Conservation (phyloP, 2,329 filamentous ascomycete genomes). For the Hyphodiscus sp. region DNA sequence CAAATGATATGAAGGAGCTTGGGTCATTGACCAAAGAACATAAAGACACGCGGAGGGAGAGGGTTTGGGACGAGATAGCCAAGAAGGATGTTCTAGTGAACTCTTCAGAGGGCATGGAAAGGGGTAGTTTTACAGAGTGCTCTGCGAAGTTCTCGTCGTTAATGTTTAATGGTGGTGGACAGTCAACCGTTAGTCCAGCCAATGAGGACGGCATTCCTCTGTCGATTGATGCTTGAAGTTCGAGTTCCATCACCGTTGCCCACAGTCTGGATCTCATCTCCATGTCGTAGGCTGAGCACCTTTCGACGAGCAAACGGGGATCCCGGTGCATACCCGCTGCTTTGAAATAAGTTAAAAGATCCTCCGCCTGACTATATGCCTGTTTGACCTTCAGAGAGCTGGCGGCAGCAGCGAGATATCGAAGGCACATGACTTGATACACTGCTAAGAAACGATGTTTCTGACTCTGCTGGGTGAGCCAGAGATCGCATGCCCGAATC, state of each 20-base stretch:
- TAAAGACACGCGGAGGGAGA: not conserved
- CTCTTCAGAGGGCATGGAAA: not conserved
- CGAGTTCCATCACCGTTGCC: not conserved
- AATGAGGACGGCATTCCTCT: not conserved
- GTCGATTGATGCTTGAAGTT: slow-evolving; percentile 1
- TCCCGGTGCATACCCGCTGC: not conserved
- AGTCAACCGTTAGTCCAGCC: not conserved
- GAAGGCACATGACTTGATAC: slow-evolving; percentile 1
- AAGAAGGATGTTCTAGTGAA: not conserved
- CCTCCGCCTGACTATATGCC: not conserved
- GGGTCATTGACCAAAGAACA: slow-evolving; percentile 1
- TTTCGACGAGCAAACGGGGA: not conserved
- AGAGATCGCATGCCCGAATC: not conserved
- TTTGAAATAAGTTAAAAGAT: not conserved
- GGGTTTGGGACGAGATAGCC: not conserved
- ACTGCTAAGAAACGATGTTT: not conserved
- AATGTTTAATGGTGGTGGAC: not conserved
- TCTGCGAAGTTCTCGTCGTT: not conserved
- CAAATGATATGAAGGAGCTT: not conserved
- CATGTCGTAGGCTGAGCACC: not conserved
- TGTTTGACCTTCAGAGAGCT: not conserved
- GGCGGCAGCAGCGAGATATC: not conserved
- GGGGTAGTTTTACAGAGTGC: not conserved
- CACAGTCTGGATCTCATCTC: not conserved
- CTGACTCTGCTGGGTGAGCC: not conserved